Evolutionary conservation across 148 eudicot species (phyloP).

Genomic region (Diospyros kaki): DNA sequence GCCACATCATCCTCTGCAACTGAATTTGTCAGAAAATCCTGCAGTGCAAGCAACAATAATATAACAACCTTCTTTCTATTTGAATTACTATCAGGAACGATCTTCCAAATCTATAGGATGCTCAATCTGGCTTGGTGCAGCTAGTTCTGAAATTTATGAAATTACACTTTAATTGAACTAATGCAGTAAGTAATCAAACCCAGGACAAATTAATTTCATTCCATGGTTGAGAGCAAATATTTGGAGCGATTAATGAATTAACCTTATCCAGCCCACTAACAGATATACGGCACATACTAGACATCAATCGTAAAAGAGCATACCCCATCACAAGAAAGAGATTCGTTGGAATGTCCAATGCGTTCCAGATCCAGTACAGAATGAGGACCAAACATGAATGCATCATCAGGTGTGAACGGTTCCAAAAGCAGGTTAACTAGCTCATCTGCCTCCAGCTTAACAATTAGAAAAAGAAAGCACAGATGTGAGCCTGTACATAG

Average conservation of each 20-base stretch:
- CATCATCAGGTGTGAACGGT: conserved; percentile 70
- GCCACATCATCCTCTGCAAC: conserved; percentile 63
- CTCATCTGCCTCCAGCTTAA: conserved; percentile 60
- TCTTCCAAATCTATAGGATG: background rate
- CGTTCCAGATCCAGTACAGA: conserved; percentile 53
- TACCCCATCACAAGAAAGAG: conserved; percentile 66
- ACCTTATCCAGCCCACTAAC: background rate
- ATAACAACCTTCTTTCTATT: background rate
- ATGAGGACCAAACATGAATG: conserved; percentile 72
- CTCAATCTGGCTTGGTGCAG: background rate
- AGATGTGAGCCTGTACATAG: background rate
- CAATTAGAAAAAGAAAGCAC: conserved; percentile 14
- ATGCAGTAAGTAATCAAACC: background rate
- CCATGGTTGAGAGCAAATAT: background rate
- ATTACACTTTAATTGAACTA: background rate
- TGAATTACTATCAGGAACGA: background rate
- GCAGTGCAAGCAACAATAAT: conserved; percentile 25
- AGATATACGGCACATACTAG: background rate
- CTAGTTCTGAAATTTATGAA: background rate
- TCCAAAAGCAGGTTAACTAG: conserved; percentile 59
- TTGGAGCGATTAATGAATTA: background rate
- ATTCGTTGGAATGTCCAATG: conserved; percentile 46
- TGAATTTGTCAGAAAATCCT: conserved; percentile 66
- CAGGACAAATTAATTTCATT: background rate
- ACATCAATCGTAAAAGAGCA: conserved; percentile 2